Conservation (phyloP, 345 rosid species). For the Rhodamnia rubescens region DNA sequence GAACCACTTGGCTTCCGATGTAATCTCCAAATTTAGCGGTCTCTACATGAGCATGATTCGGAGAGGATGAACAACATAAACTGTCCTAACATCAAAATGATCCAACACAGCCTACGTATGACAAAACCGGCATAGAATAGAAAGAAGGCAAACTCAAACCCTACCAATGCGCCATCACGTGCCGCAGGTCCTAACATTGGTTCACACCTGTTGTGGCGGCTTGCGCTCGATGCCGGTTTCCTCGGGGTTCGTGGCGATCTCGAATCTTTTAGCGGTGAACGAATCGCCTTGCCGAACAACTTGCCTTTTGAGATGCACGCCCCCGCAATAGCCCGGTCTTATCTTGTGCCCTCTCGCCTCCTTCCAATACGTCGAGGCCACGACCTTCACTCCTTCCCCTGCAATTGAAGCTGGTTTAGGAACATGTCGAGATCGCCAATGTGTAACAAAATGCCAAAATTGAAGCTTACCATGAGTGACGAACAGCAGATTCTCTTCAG, state of each 20-base stretch:
- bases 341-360: background rate
- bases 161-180: background rate
- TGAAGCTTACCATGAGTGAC: conserved; percentile 63
- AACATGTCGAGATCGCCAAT: background rate
- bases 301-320: background rate
- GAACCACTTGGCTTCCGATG: background rate
- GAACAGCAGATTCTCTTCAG: conserved; percentile 63
- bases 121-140: background rate
- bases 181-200: background rate
- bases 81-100: background rate
- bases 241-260: conserved; percentile 17
- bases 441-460: background rate
- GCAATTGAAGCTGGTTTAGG: background rate
- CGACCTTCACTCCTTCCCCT: background rate
- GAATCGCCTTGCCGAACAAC: conserved; percentile 5
- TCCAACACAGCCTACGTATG: background rate
- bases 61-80: background rate
- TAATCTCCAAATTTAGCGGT: background rate
- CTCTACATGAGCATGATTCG: background rate
- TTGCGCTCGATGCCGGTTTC: conserved; percentile 23
- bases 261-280: conserved; percentile 28
- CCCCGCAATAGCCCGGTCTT: background rate
- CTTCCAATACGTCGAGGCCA: background rate
- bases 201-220: background rate
- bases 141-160: background rate